Evolutionary conservation across 768 basidiomycete species (phyloP).

Genomic region (Hygrocybe punicea): DNA sequence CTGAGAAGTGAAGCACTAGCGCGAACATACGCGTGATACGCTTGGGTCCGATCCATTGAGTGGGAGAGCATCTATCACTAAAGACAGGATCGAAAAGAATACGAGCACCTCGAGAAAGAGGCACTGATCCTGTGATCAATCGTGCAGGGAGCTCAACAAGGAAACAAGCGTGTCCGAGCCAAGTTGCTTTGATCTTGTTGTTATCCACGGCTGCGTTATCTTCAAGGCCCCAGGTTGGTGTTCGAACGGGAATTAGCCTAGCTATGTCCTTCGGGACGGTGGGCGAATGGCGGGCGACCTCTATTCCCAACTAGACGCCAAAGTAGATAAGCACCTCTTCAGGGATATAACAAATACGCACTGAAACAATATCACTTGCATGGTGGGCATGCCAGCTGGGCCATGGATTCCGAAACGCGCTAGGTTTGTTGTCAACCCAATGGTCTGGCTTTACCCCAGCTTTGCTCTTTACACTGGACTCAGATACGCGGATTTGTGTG

Average conservation of each 20-base stretch:
- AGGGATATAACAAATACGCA: conserved; percentile 4
- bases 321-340: background rate
- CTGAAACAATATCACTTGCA: conserved; percentile 12
- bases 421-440: conserved; percentile 25
- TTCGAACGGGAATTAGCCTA: conserved; percentile 13
- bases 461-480: background rate
- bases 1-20: background rate
- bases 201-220: conserved; percentile 16
- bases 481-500: background rate
- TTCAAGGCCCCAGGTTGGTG: conserved; percentile 39
- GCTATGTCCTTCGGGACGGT: background rate
- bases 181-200: conserved; percentile 48
- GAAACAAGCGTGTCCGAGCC: conserved; percentile 57
- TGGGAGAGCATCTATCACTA: conserved; percentile 51
- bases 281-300: background rate
- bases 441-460: conserved; percentile 19
- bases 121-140: background rate
- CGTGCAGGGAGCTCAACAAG: conserved; percentile 47
- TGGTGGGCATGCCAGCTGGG: conserved; percentile 19
- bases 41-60: conserved; percentile 44
- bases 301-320: background rate
- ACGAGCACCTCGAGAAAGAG: conserved; percentile 38
- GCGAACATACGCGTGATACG: conserved; percentile 43
- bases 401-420: conserved; percentile 31
- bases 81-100: conserved; percentile 55